Evolutionary conservation across 1,284 basidiomycete genomes (phyloP).

Genomic region (Cutaneotrichosporon sp.): DNA sequence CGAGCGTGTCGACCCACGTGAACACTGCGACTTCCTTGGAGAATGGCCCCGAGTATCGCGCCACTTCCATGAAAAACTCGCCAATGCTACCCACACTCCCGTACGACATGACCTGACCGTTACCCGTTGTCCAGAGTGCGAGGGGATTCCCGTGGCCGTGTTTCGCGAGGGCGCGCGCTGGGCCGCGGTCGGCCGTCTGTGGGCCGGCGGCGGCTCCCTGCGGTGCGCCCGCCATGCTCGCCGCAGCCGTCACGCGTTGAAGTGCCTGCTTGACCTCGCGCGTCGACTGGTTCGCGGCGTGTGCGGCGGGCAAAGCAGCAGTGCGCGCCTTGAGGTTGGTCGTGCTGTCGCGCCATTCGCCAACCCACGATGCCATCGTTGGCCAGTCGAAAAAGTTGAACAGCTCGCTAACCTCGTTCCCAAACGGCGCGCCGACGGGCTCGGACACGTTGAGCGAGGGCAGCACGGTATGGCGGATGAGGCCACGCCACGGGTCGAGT

Average conservation of each 20-base stretch:
- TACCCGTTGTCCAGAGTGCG: slow-evolving; percentile 81
- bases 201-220: slow-evolving; percentile 16
- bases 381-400: slow-evolving; percentile 71
- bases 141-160: slow-evolving; percentile 89
- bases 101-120: slow-evolving; percentile 94
- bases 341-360: slow-evolving; percentile 83
- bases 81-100: slow-evolving; percentile 95
- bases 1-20: slow-evolving; percentile 78
- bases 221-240: slow-evolving; percentile 6
- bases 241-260: slow-evolving; percentile 44
- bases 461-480: slow-evolving; percentile 74
- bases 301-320: slow-evolving; percentile 32
- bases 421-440: slow-evolving; percentile 70
- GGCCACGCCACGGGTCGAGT: slow-evolving; percentile 63
- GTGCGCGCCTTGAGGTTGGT: slow-evolving; percentile 40
- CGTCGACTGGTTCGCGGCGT: slow-evolving; percentile 45
- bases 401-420: slow-evolving; percentile 81
- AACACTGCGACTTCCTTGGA: slow-evolving; percentile 91
- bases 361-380: slow-evolving; percentile 82
- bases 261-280: slow-evolving; percentile 51
- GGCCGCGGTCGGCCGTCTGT: slow-evolving; percentile 29
- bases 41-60: slow-evolving; percentile 83
- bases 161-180: slow-evolving; percentile 84
- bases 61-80: slow-evolving; percentile 80
- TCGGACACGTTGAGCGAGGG: slow-evolving; percentile 81